These are phyloP conservation scores for Saturnispora besseyi DNA, from an alignment of 805 yeast species.

Conservation along the genomic window DNA sequence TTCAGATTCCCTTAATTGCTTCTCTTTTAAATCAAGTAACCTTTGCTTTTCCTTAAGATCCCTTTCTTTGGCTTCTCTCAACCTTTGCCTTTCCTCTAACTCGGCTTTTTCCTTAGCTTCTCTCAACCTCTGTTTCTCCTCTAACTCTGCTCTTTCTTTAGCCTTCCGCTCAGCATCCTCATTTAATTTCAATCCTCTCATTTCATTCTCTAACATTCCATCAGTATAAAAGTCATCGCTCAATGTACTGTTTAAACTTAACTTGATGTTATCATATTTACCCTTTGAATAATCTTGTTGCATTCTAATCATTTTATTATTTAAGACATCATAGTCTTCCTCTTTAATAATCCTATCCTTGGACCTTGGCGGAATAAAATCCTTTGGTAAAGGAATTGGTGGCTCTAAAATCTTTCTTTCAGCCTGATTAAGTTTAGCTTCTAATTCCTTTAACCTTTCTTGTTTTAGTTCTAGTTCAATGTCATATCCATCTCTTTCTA, in stretches of 20 bases:
- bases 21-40: not conserved
- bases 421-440: constrained; percentile 22
- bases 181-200: not conserved
- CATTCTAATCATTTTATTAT: not conserved
- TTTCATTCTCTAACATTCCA: not conserved
- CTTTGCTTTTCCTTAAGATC: not conserved
- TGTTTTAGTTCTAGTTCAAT: constrained; percentile 28
- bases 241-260: not conserved
- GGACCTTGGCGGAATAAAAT: constrained; percentile 11
- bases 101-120: not conserved
- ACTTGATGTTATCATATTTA: not conserved
- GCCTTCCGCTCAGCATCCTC: not conserved
- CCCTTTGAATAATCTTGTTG: constrained; percentile 6
- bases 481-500: constrained; percentile 30
- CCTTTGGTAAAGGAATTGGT: constrained; percentile 16
- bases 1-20: not conserved
- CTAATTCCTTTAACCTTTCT: constrained; percentile 25
- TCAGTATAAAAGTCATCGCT: not conserved
- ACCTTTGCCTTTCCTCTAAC: not conserved
- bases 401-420: constrained; percentile 21
- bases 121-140: not conserved
- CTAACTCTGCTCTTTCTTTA: not conserved
- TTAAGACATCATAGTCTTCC: not conserved
- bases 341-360: not conserved
- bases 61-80: not conserved